Evolutionary conservation across 345 rosid species (phyloP).

Genomic region (Sonneratia caseolaris): DNA sequence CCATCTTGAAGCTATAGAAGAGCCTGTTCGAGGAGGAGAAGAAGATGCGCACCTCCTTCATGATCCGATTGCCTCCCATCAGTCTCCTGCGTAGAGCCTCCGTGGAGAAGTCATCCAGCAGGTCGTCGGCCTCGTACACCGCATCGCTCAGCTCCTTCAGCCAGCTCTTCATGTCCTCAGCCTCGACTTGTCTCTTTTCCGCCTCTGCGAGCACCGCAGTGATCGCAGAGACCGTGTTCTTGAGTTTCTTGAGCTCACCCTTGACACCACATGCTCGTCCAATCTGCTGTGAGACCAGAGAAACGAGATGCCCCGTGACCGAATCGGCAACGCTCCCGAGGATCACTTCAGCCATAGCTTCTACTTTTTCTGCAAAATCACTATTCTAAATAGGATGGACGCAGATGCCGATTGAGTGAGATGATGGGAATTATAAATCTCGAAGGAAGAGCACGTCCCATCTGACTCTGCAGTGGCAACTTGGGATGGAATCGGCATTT

Average conservation of each 20-base stretch:
- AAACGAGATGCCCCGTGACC: too few relatives aligned
- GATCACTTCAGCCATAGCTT: too few relatives aligned
- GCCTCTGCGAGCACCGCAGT: conserved; percentile 15
- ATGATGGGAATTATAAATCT: too few relatives aligned
- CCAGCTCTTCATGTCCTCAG: too few relatives aligned
- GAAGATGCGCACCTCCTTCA: conserved; percentile 9
- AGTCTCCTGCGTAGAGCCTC: not conserved
- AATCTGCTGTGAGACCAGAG: too few relatives aligned
- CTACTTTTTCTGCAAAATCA: too few relatives aligned
- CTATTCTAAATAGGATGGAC: too few relatives aligned
- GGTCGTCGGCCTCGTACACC: conserved; percentile 26
- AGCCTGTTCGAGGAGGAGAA: conserved; percentile 4
- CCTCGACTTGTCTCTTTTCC: conserved; percentile 6
- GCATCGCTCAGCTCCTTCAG: not conserved
- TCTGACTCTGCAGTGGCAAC: too few relatives aligned
- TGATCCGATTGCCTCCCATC: not conserved
- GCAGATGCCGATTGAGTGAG: too few relatives aligned
- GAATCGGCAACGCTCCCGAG: too few relatives aligned
- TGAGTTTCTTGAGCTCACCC: conserved; percentile 9
- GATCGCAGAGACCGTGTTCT: not conserved
- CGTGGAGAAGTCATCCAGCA: conserved; percentile 19
- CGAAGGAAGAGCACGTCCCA: too few relatives aligned
- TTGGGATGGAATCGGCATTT: too few relatives aligned
- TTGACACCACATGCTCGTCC: not conserved
- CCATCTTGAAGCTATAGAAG: not conserved